These are phyloP conservation scores for Ettlia oleoabundans DNA, from an alignment of 139 green algal genomes.

Conservation along the genomic window DNA sequence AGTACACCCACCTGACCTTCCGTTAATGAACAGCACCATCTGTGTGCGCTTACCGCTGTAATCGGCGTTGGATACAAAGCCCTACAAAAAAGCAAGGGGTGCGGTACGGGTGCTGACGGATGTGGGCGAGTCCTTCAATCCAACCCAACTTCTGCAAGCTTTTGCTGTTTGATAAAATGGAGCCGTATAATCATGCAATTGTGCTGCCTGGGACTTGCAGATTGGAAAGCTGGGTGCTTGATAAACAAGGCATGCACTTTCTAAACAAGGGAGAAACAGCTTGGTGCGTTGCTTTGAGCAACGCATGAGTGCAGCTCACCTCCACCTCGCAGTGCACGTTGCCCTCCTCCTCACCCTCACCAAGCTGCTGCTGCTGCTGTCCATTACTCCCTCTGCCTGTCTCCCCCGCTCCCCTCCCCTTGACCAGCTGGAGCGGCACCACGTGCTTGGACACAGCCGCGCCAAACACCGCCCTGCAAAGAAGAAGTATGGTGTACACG, in stretches of 20 bases:
- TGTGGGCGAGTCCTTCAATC: not conserved
- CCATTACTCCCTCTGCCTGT: not conserved
- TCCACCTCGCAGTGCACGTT: conserved; percentile 20
- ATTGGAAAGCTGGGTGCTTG: too few species aligned
- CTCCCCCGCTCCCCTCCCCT: not conserved
- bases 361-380: not conserved
- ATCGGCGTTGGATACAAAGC: conserved; percentile 73
- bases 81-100: conserved; percentile 49
- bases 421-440: conserved; percentile 53
- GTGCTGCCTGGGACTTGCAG: too few species aligned
- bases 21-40: conserved; percentile 97
- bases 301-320: not conserved
- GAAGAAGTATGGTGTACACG: not conserved
- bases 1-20: conserved; percentile 48
- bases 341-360: not conserved
- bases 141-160: not conserved
- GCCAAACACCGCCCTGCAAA: conserved; percentile 80
- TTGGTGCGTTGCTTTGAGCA: too few species aligned
- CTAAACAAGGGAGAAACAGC: too few species aligned
- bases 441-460: conserved; percentile 71
- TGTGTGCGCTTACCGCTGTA: conserved; percentile 74
- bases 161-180: too few species aligned
- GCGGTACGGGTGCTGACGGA: not conserved
- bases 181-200: too few species aligned
- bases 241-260: too few species aligned